Evolutionary conservation across 441 rosid genomes (phyloP).

Genomic region (Arabidopsis hybrid): DNA sequence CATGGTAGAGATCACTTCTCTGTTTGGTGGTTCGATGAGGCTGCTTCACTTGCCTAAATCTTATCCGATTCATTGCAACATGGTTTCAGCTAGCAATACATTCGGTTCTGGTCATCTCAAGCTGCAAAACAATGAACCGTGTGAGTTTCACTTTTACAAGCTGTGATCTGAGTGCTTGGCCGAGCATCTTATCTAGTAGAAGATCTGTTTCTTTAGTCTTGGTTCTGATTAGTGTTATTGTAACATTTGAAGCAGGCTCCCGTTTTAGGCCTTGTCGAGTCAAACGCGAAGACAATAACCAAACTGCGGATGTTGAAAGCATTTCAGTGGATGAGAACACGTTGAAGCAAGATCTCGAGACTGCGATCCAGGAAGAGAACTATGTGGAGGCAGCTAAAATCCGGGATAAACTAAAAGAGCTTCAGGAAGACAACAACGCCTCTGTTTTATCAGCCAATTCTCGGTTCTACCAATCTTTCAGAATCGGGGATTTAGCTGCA

Average conservation of each 20-base stretch:
- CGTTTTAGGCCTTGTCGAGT: constrained; percentile 55
- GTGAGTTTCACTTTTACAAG: constrained; percentile 49
- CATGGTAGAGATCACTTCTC: constrained; percentile 43
- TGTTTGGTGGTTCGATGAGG: constrained; percentile 45
- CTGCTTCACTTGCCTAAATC: constrained; percentile 39
- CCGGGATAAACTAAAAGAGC: constrained; percentile 63
- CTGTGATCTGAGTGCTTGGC: constrained; percentile 1
- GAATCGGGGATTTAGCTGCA: constrained; percentile 69
- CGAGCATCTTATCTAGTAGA: constrained; percentile 3
- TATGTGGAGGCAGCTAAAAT: constrained; percentile 81
- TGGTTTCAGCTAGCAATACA: constrained; percentile 36
- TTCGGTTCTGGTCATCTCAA: constrained; percentile 36
- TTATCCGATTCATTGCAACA: constrained; percentile 37
- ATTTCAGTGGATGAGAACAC: constrained; percentile 61
- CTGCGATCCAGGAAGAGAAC: constrained; percentile 82
- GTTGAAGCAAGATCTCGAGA: constrained; percentile 61
- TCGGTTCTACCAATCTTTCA: constrained; percentile 75
- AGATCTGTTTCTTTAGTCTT: constrained; percentile 28
- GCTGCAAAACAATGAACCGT: constrained; percentile 44
- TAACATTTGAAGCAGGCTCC: constrained; percentile 41
- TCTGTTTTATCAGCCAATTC: constrained; percentile 74
- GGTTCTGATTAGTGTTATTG: constrained; percentile 46
- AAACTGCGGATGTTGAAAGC: constrained; percentile 58
- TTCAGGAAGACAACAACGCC: constrained; percentile 72
- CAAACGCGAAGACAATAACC: constrained; percentile 62